phyloP scores from a whole-genome alignment of 345 rosid genomes.

The Gossypium rotundifolium region DNA sequence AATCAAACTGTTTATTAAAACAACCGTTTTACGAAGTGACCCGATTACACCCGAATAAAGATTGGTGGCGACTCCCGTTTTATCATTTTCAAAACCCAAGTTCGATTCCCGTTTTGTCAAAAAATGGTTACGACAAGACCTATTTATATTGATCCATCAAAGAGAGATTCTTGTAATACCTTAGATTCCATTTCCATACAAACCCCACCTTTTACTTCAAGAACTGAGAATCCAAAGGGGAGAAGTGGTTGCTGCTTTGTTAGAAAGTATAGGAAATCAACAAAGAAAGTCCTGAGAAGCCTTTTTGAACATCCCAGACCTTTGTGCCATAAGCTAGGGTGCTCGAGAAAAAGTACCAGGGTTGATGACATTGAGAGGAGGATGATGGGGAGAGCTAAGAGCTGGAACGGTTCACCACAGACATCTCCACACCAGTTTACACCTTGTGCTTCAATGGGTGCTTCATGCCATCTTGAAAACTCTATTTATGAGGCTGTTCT shows the following conservation, averaged over 20 bases:
- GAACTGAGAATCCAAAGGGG: slow-evolving; percentile 10
- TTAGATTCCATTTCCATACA: slow-evolving; percentile 10
- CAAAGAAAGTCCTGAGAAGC: slow-evolving; percentile 23
- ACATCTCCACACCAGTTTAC: slow-evolving; percentile 25
- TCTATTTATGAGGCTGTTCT: slow-evolving; percentile 50
- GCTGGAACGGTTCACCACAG: slow-evolving; percentile 26
- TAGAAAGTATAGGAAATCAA: slow-evolving; percentile 30
- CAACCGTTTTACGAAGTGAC: too few relatives aligned
- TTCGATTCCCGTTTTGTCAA: too few relatives aligned
- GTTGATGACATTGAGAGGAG: slow-evolving; percentile 35
- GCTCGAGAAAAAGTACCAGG: slow-evolving; percentile 25
- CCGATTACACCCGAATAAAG: too few relatives aligned
- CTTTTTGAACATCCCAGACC: slow-evolving; percentile 25
- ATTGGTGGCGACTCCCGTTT: too few relatives aligned
- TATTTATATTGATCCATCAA: slow-evolving; percentile 15
- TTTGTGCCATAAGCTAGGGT: slow-evolving; percentile 12
- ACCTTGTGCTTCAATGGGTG: slow-evolving; percentile 7
- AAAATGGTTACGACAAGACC: too few relatives aligned
- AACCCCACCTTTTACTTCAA: slow-evolving; percentile 17
- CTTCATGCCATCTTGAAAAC: slow-evolving; percentile 28
- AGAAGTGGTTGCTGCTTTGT: slow-evolving; percentile 17
- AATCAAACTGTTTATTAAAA: too few relatives aligned
- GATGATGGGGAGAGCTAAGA: slow-evolving; percentile 24
- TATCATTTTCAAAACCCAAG: too few relatives aligned
- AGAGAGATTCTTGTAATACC: slow-evolving; percentile 9